A percentile compares a stretch with the other conserved stretches of the same genome.
phyloP scores from a whole-genome alignment of 179 eudicot genomes.

The Monotropa hypopitys region DNA sequence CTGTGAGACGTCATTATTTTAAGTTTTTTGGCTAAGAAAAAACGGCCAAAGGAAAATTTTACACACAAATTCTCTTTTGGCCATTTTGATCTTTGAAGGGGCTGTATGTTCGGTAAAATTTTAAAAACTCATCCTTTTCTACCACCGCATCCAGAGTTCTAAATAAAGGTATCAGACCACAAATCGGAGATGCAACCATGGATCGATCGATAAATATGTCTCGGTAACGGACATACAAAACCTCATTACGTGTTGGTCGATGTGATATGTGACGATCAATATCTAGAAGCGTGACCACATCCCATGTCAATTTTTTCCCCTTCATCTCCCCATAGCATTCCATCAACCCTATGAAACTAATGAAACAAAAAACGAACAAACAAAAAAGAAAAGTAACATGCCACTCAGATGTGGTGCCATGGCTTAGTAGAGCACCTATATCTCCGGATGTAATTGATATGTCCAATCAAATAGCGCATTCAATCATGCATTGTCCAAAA shows the following conservation, averaged over 20 bases:
- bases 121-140: neutral
- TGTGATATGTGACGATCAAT: neutral
- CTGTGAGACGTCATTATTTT: neutral
- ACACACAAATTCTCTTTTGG: neutral
- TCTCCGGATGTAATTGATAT: conserved; percentile 9
- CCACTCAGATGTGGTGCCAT: neutral
- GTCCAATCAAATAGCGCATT: conserved; percentile 20
- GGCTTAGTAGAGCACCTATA: neutral
- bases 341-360: neutral
- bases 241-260: neutral
- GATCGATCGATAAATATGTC: neutral
- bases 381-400: neutral
- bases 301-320: neutral
- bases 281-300: neutral
- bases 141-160: neutral
- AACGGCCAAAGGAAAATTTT: neutral
- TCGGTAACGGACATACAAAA: neutral
- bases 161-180: neutral
- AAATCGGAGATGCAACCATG: neutral
- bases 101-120: neutral
- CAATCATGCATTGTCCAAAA: conserved; percentile 21
- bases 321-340: neutral
- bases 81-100: neutral
- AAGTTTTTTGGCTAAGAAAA: neutral
- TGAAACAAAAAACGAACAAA: neutral